Percentiles rank a stretch among this genome's conserved stretches.
phyloP scores from a whole-genome alignment of 208 protist species.

The Leishmania turanica region DNA sequence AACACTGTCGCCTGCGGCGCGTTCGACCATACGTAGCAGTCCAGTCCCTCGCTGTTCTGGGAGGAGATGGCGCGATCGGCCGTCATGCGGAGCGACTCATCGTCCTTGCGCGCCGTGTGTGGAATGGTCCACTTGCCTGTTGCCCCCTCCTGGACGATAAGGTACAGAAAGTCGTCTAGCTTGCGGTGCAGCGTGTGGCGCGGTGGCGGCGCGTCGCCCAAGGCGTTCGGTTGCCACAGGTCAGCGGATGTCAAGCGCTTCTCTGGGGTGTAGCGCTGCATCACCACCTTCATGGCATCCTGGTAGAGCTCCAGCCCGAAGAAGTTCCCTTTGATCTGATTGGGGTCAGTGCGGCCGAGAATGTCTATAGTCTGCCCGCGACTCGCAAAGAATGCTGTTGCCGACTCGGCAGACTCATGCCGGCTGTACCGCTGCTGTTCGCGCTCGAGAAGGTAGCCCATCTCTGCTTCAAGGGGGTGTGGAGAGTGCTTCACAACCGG shows the following conservation, averaged over 20 bases:
- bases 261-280: constrained; percentile 79
- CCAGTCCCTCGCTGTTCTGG: constrained; percentile 61
- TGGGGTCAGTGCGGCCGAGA: constrained; percentile 62
- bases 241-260: constrained; percentile 55
- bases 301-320: constrained; percentile 83
- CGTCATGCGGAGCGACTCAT: constrained; percentile 80
- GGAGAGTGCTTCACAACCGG: constrained; percentile 80
- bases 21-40: constrained; percentile 83
- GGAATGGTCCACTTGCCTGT: constrained; percentile 78
- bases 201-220: constrained; percentile 37
- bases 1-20: constrained; percentile 73
- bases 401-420: constrained; percentile 70
- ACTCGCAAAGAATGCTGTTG: constrained; percentile 71
- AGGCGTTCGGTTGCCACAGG: constrained; percentile 37
- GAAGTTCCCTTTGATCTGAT: constrained; percentile 75
- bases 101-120: constrained; percentile 29
- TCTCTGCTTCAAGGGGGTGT: constrained; percentile 78
- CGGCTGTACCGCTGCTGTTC: constrained; percentile 85
- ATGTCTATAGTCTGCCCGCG: constrained; percentile 72
- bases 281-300: constrained; percentile 76
- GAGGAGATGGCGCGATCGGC: constrained; percentile 55
- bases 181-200: constrained; percentile 76
- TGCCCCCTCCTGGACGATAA: constrained; percentile 61
- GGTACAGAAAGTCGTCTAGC: constrained; percentile 83
- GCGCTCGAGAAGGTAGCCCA: constrained; percentile 73